A percentile compares a stretch with the other conserved stretches of the same genome.
These are phyloP conservation scores for Gracilaria caudata DNA, from an alignment of 23 red algal genomes.

Conservation along the genomic window DNA sequence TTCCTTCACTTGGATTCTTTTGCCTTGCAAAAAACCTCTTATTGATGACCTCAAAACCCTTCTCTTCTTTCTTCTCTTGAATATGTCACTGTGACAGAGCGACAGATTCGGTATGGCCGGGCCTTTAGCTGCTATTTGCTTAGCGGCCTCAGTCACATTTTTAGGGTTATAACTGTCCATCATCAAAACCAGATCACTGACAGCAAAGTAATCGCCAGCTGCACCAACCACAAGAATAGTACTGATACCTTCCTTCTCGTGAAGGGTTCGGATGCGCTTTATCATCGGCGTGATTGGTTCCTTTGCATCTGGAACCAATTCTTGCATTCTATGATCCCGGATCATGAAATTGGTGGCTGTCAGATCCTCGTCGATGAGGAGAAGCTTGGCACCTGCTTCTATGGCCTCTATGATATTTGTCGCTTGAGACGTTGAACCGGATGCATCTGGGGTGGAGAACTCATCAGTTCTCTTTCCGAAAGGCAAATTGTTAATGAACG, in stretches of 20 bases:
- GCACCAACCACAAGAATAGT: conserved; percentile 84
- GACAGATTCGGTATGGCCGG: not conserved
- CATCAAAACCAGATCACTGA: conserved; percentile 80
- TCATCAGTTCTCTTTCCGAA: conserved; percentile 67
- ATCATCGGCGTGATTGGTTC: conserved; percentile 93
- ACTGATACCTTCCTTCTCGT: conserved; percentile 70
- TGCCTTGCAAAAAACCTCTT: conserved; percentile 20
- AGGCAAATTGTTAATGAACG: conserved; percentile 88
- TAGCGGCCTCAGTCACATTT: conserved; percentile 73
- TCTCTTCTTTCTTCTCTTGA: conserved; percentile 29
- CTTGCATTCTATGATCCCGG: conserved; percentile 84
- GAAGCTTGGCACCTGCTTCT: conserved; percentile 71
- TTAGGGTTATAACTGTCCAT: conserved; percentile 83
- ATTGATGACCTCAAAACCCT: conserved; percentile 37
- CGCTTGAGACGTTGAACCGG: conserved; percentile 82
- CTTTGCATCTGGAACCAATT: conserved; percentile 76
- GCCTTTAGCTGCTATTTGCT: conserved; percentile 37
- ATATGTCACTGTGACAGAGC: not conserved
- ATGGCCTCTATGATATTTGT: conserved; percentile 86
- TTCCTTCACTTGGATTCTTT: conserved; percentile 40
- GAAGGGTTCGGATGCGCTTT: conserved; percentile 66
- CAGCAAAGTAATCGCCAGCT: conserved; percentile 89
- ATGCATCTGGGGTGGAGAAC: conserved; percentile 86
- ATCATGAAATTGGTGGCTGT: conserved; percentile 95
- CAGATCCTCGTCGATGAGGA: conserved; percentile 87